Percentiles rank a stretch among this genome's conserved stretches.
Evolutionary conservation across 2,329 filamentous ascomycete genomes (phyloP).

Genomic region (Emericellopsis atlantica): DNA sequence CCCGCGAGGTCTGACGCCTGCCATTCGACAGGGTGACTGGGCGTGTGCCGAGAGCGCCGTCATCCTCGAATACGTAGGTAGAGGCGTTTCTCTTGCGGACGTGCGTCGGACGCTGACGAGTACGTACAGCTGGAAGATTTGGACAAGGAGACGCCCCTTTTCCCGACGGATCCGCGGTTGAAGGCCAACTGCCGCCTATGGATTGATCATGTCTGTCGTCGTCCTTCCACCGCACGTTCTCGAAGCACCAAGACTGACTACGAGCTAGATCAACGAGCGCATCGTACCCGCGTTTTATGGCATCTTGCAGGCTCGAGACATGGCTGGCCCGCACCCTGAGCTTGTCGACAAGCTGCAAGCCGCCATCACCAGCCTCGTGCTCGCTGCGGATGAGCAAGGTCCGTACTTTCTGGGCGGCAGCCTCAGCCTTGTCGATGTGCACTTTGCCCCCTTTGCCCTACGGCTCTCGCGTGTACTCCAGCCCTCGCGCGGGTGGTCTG

Average conservation of each 20-base stretch:
- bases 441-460: conserved; percentile 64
- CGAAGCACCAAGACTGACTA: neutral
- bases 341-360: conserved; percentile 41
- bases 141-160: conserved; percentile 41
- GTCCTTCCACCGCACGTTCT: neutral
- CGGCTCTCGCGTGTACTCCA: conserved; percentile 53
- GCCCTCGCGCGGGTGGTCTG: conserved; percentile 53
- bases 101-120: neutral
- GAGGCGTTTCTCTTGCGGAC: neutral
- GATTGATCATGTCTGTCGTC: conserved; percentile 57
- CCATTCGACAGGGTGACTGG: conserved; percentile 68
- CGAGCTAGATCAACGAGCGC: conserved; percentile 53
- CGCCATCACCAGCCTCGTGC: conserved; percentile 42
- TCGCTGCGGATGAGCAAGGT: conserved; percentile 39
- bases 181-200: conserved; percentile 68
- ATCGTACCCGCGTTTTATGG: conserved; percentile 69
- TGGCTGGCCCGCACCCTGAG: neutral
- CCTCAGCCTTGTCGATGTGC: conserved; percentile 56
- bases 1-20: conserved; percentile 63
- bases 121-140: conserved; percentile 57
- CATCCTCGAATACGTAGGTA: conserved; percentile 68
- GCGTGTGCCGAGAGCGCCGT: conserved; percentile 71
- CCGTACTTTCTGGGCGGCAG: conserved; percentile 53
- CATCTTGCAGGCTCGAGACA: conserved; percentile 53
- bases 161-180: conserved; percentile 52